Evolutionary conservation across 352 stramenopile species (phyloP).

Genomic region (Phytopythium cucurbitacearum): DNA sequence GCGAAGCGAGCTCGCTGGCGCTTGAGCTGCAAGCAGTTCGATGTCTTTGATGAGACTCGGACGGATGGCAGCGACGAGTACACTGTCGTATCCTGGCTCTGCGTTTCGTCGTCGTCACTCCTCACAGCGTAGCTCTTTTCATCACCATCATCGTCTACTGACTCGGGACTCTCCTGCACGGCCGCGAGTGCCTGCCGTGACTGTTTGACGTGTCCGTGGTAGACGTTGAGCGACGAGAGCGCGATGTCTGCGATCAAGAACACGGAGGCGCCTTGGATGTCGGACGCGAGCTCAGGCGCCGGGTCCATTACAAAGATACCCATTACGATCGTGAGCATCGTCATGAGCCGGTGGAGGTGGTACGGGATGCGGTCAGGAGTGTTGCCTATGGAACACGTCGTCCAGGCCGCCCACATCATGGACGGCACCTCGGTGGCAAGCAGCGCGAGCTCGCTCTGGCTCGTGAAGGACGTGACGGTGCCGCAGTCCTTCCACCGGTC

Average conservation of each 20-base stretch:
- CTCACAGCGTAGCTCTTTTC: background rate
- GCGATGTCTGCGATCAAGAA: slow-evolving; percentile 25
- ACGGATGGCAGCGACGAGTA: background rate
- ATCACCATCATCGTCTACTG: background rate
- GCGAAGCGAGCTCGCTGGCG: slow-evolving; percentile 12
- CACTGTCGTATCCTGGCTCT: background rate
- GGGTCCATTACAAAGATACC: slow-evolving; percentile 19
- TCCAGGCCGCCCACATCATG: slow-evolving; percentile 27
- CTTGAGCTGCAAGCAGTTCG: slow-evolving; percentile 12
- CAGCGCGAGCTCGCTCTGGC: slow-evolving; percentile 23
- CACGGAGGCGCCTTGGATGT: slow-evolving; percentile 21
- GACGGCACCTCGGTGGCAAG: slow-evolving; percentile 16
- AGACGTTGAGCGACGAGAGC: slow-evolving; percentile 13
- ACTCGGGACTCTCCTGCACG: background rate
- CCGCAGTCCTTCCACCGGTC: slow-evolving; percentile 29
- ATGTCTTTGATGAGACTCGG: background rate
- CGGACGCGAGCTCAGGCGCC: slow-evolving; percentile 12
- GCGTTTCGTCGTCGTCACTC: background rate
- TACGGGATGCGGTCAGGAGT: slow-evolving; percentile 18
- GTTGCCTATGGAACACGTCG: slow-evolving; percentile 15
- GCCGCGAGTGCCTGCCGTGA: background rate
- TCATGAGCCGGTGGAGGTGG: slow-evolving; percentile 26
- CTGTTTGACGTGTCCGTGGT: slow-evolving; percentile 9
- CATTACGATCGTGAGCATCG: slow-evolving; percentile 26
- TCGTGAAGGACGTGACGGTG: slow-evolving; percentile 25